Evolutionary conservation across 257 asterid species (phyloP).

Genomic region (Perilla frutescens): DNA sequence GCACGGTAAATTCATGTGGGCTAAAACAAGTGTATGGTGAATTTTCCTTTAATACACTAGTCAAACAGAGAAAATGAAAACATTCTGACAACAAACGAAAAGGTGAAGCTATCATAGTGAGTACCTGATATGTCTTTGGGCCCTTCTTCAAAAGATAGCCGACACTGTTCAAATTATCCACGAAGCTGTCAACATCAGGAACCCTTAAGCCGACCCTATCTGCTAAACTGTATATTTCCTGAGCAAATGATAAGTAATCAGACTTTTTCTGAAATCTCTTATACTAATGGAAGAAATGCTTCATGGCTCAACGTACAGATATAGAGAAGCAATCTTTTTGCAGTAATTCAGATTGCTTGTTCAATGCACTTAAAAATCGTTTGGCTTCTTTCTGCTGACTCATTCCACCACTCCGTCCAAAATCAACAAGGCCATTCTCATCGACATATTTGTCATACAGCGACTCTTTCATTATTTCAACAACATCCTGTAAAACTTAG

Average conservation of each 20-base stretch:
- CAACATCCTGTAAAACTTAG: slow-evolving; percentile 70
- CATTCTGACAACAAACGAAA: too few relatives aligned
- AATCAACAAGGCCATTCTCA: slow-evolving; percentile 92
- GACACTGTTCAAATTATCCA: slow-evolving; percentile 79
- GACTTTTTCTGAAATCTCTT: slow-evolving; percentile 20
- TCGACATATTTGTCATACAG: slow-evolving; percentile 93
- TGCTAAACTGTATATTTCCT: slow-evolving; percentile 92
- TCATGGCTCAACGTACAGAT: slow-evolving; percentile 56
- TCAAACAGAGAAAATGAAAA: too few relatives aligned
- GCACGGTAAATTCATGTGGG: too few relatives aligned
- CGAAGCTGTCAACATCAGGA: slow-evolving; percentile 84
- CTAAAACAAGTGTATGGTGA: too few relatives aligned
- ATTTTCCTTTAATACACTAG: too few relatives aligned
- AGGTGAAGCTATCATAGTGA: slow-evolving; percentile 5
- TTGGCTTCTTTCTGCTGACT: slow-evolving; percentile 98
- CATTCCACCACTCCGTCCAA: slow-evolving; percentile 98
- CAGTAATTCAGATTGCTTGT: slow-evolving; percentile 80
- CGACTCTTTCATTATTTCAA: slow-evolving; percentile 97
- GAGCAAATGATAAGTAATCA: slow-evolving; percentile 36
- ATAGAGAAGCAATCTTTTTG: slow-evolving; percentile 90
- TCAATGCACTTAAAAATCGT: slow-evolving; percentile 81
- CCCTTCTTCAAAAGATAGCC: slow-evolving; percentile 96
- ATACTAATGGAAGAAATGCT: slow-evolving; percentile 25
- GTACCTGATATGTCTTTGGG: slow-evolving; percentile 91
- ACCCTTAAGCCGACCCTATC: slow-evolving; percentile 79